Evolutionary conservation across 2,329 filamentous ascomycete species (phyloP).

Genomic region (Pestalotiopsis sp.): DNA sequence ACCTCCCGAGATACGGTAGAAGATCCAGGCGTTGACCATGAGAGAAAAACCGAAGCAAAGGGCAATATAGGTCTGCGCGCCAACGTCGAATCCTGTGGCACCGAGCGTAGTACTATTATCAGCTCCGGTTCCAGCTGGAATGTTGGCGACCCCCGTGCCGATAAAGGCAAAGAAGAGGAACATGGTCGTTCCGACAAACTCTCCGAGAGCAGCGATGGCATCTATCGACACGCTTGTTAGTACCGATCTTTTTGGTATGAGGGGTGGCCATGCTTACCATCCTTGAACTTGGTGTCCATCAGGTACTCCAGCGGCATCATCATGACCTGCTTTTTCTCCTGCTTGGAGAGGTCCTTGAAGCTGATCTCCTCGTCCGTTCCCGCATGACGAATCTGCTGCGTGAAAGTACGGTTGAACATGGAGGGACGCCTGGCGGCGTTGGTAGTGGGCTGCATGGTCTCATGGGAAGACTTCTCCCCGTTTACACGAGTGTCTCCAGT

Average conservation of each 20-base stretch:
- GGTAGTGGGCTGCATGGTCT: neutral
- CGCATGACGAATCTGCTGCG: neutral
- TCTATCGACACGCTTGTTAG: neutral
- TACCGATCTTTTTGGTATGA: no score
- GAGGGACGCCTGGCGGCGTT: neutral
- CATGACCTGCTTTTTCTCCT: neutral
- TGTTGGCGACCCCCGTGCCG: constrained; percentile 38
- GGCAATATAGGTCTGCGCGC: constrained; percentile 31
- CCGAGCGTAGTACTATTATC: constrained; percentile 15
- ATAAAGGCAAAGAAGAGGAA: constrained; percentile 42
- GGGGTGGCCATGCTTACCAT: neutral
- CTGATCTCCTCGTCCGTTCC: neutral
- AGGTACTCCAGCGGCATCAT: neutral
- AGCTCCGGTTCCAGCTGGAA: constrained; percentile 17
- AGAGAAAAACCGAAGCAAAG: constrained; percentile 34
- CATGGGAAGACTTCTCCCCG: neutral
- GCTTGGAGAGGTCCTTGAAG: neutral
- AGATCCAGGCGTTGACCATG: constrained; percentile 38
- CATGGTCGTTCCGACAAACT: constrained; percentile 3
- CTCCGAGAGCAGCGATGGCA: neutral
- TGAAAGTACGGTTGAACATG: constrained; percentile 5
- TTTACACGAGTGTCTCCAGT: neutral
- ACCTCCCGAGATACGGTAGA: constrained; percentile 34
- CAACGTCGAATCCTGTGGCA: constrained; percentile 14
- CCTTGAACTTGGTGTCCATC: constrained; percentile 1